Evolutionary conservation across 345 rosid genomes (phyloP).

Genomic region (Brassica rapa): DNA sequence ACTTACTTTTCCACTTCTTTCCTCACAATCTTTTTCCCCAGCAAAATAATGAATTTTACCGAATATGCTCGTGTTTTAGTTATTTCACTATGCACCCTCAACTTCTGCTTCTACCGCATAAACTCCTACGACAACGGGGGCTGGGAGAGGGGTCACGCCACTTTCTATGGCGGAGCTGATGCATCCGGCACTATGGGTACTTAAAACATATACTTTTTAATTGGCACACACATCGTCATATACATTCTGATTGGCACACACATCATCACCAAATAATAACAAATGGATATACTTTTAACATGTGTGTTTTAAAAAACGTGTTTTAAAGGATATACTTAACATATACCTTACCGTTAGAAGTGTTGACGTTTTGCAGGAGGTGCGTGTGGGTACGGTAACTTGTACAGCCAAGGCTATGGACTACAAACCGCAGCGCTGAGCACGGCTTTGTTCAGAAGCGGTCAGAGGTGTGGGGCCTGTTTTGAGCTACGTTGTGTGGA

Average conservation of each 20-base stretch:
- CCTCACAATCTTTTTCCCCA: not conserved
- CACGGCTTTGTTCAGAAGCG: constrained; percentile 49
- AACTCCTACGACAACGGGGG: constrained; percentile 23
- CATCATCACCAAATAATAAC: not conserved
- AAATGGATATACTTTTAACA: not conserved
- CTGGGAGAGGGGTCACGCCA: constrained; percentile 43
- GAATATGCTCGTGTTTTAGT: not conserved
- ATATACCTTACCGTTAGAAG: no score
- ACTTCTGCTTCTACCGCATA: constrained; percentile 5
- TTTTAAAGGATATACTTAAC: no score
- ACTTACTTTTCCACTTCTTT: not conserved
- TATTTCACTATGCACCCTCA: constrained; percentile 28
- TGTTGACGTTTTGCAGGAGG: constrained; percentile 39
- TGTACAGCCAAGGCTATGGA: constrained; percentile 50
- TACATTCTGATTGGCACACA: no score
- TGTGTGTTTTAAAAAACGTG: no score
- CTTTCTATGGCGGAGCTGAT: constrained; percentile 41
- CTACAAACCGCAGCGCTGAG: constrained; percentile 48
- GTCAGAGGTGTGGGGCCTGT: constrained; percentile 51
- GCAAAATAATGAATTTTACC: constrained; percentile 32
- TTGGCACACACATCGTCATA: no score
- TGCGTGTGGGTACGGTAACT: constrained; percentile 56
- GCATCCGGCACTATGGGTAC: constrained; percentile 43
- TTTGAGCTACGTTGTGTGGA: constrained; percentile 43
- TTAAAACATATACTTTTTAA: not conserved